These are phyloP conservation scores for Kalanchoe fedtschenkoi DNA, from an alignment of 164 flowering plant species.

Conservation along the genomic window DNA sequence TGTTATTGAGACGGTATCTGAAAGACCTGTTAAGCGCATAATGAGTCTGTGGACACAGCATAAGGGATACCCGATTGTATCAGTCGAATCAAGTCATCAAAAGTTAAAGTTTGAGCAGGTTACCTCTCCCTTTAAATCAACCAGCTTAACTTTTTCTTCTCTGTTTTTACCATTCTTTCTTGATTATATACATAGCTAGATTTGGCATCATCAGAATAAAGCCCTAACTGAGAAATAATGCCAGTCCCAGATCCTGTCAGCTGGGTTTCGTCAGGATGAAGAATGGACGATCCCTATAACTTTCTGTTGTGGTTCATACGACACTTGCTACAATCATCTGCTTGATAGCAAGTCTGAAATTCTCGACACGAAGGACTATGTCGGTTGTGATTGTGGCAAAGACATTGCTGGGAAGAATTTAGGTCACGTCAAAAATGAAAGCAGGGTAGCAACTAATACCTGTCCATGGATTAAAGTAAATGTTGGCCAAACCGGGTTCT, in stretches of 20 bases:
- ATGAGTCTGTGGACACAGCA: too few relatives aligned
- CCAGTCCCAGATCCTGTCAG: conserved; percentile 71
- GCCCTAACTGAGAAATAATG: too few relatives aligned
- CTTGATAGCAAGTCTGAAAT: conserved; percentile 32
- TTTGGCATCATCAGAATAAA: too few relatives aligned
- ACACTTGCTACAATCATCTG: conserved; percentile 43
- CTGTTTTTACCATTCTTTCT: neutral
- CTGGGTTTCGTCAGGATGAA: conserved; percentile 64
- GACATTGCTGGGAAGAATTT: conserved; percentile 37
- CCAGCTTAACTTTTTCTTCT: neutral
- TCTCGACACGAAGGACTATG: conserved; percentile 28
- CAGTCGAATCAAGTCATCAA: conserved; percentile 43
- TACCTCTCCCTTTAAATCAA: too few relatives aligned
- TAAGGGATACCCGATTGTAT: too few relatives aligned
- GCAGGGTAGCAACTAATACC: too few relatives aligned
- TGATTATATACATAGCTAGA: too few relatives aligned
- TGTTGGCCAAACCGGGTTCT: conserved; percentile 81
- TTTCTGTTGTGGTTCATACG: conserved; percentile 65
- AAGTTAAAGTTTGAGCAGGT: conserved; percentile 86
- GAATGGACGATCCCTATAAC: conserved; percentile 90
- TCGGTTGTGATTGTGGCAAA: conserved; percentile 16
- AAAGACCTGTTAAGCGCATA: too few relatives aligned
- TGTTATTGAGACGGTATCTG: too few relatives aligned
- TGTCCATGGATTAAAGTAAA: too few relatives aligned
- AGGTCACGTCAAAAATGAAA: too few relatives aligned